These are phyloP conservation scores for Cladobotryum mycophilum DNA, from an alignment of 2,329 filamentous ascomycete species.

Conservation along the genomic window DNA sequence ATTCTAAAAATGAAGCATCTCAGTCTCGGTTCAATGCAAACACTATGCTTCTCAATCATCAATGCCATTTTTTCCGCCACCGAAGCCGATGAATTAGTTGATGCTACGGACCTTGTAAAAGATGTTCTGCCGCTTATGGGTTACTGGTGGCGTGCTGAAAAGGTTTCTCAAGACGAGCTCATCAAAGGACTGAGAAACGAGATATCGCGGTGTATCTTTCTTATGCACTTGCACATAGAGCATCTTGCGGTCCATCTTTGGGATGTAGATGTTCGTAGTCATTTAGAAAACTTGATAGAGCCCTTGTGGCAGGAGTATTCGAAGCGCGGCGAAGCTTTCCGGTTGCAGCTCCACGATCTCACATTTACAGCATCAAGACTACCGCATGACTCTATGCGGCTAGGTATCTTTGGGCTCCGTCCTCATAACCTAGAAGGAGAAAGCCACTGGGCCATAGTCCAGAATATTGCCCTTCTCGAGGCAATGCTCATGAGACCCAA, in stretches of 20 bases:
- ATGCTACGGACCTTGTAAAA: slow-evolving; percentile 54
- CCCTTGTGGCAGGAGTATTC: slow-evolving; percentile 74
- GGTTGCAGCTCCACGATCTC: slow-evolving; percentile 73
- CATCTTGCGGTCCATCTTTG: slow-evolving; percentile 42
- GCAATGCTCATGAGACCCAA: slow-evolving; percentile 32
- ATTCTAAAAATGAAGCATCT: slow-evolving; percentile 55
- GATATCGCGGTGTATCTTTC: slow-evolving; percentile 66
- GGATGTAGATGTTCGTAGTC: slow-evolving; percentile 32
- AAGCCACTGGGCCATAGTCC: slow-evolving; percentile 54
- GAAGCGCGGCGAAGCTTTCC: slow-evolving; percentile 61
- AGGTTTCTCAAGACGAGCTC: slow-evolving; percentile 52
- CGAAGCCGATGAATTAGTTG: slow-evolving; percentile 60
- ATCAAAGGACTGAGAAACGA: slow-evolving; percentile 65
- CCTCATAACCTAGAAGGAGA: slow-evolving; percentile 49
- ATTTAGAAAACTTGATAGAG: slow-evolving; percentile 62
- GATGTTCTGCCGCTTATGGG: slow-evolving; percentile 65
- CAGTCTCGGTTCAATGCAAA: slow-evolving; percentile 58
- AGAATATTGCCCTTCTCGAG: slow-evolving; percentile 54
- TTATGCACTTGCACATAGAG: slow-evolving; percentile 58
- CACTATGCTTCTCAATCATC: slow-evolving; percentile 67
- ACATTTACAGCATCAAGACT: slow-evolving; percentile 45
- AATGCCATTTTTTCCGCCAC: slow-evolving; percentile 63
- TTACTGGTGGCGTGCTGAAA: slow-evolving; percentile 71
- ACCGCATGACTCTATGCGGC: slow-evolving; percentile 38
- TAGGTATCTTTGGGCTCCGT: slow-evolving; percentile 47